Percentiles rank a stretch among this genome's conserved stretches.
Conservation (phyloP, 2,329 filamentous ascomycete genomes). For the Ophiobolus disseminans region DNA sequence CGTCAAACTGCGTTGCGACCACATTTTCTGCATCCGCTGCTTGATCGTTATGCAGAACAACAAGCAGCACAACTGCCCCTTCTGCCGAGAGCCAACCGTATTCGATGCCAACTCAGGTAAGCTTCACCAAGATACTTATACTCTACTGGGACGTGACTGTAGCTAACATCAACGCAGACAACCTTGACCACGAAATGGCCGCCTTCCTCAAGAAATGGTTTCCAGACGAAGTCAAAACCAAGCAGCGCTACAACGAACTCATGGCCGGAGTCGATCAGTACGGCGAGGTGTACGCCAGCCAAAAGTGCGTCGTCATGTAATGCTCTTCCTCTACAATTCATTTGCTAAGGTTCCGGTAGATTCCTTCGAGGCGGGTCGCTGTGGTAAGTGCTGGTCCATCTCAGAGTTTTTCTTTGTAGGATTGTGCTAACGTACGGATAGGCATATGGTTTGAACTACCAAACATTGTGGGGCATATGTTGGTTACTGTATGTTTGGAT, state of each 20-base stretch:
- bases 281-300: slow-evolving; percentile 67
- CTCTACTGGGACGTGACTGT: not conserved
- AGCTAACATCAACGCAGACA: slow-evolving; percentile 56
- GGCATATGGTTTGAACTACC: slow-evolving; percentile 6
- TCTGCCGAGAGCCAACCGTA: slow-evolving; percentile 76
- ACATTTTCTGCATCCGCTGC: slow-evolving; percentile 85
- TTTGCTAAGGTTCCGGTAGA: slow-evolving; percentile 20
- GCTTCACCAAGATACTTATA: slow-evolving; percentile 22
- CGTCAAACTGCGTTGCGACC: slow-evolving; percentile 75
- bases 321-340: not conserved
- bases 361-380: slow-evolving; percentile 24
- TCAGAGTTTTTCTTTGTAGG: not conserved
- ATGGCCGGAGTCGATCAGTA: slow-evolving; percentile 77
- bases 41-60: slow-evolving; percentile 79
- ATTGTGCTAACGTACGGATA: not conserved
- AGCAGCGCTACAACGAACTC: slow-evolving; percentile 72
- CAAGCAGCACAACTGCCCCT: slow-evolving; percentile 72
- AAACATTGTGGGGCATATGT: not conserved
- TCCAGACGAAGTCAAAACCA: slow-evolving; percentile 70
- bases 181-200: slow-evolving; percentile 72
- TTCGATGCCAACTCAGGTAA: slow-evolving; percentile 71
- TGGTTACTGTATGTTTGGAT: not conserved
- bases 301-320: slow-evolving; percentile 67
- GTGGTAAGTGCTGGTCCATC: slow-evolving; percentile 15
- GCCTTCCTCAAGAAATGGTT: slow-evolving; percentile 79